Evolutionary conservation across 371 early-diverging fungal species (phyloP), one percentile per base, ranked within the genome.

Genomic region (Apophysomyces variabilis): DNA sequence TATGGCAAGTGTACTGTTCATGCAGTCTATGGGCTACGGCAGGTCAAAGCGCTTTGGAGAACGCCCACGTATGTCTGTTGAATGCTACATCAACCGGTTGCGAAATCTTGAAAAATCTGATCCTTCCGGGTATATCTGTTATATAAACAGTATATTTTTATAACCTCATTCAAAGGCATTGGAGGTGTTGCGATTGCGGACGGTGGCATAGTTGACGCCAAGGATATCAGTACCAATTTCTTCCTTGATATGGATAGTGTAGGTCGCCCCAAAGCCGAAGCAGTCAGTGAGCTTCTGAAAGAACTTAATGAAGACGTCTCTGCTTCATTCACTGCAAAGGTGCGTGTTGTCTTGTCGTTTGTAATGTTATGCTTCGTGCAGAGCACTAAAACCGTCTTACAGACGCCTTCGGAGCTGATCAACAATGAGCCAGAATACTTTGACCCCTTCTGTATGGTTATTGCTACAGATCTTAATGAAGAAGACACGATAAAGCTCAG

Each of bases 91-190:
- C 94, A 3, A 89, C 91, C 12, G 96, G 95, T 3, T 89, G 95
- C 38, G 99, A 98, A 70, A 85, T 89, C 21, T 80, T 98, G 39
- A 98, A 98, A 77, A 97, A 98, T 71, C 84, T 98, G 21, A 88
- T 97, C 32, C 85, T 98, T 58, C 96, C 99, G 72, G 97, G 98
- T 92, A 87, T 18, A 66, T 12, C 41, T 41, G 41, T 41, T 41
- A 41, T 8, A 36, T 13, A 8, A n/a, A 11, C 3, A 26, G 18
- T 37, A 13, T 5, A 18, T 46, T 13, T 43, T 45, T 11, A 41
- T 58, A 9, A 36, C 16, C 16, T 13, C 50, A 38, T 57, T 13
- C 38, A 5, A 35, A 97, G 98, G 95, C 8, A 90, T 96, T 69
- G 96, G 96, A 9, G 80, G 87, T 56, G 94, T 95, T 65, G 91